Evolutionary conservation across 2,329 filamentous ascomycete genomes (phyloP).

Genomic region (Penicillium frequentans): DNA sequence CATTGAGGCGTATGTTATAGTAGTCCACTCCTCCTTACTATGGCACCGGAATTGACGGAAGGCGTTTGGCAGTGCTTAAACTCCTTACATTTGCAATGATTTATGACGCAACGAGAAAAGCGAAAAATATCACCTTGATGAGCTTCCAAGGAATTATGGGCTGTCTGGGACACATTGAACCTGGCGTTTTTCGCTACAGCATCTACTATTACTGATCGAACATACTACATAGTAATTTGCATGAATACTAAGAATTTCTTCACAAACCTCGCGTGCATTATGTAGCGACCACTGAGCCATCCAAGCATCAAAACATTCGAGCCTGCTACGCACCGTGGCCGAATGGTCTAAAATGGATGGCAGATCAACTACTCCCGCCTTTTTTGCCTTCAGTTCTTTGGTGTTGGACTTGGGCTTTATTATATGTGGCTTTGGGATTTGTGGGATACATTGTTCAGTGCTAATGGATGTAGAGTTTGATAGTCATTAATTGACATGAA

Average conservation of each 20-base stretch:
- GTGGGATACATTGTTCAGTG: background rate
- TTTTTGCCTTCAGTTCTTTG: constrained; percentile 14
- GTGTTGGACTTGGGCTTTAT: constrained; percentile 4
- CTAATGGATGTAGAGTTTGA: background rate
- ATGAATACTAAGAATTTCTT: background rate
- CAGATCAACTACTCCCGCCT: constrained; percentile 33
- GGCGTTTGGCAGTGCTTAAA: background rate
- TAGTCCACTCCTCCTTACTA: background rate
- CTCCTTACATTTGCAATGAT: constrained; percentile 1
- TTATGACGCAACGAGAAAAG: constrained; percentile 15
- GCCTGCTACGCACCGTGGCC: constrained; percentile 31
- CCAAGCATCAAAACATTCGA: constrained; percentile 39
- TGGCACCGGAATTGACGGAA: background rate
- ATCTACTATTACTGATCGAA: background rate
- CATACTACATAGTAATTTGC: background rate
- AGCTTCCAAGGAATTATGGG: constrained; percentile 13
- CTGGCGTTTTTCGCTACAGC: constrained; percentile 1
- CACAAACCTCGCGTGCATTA: background rate
- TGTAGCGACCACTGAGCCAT: constrained; percentile 23
- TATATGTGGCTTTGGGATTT: constrained; percentile 1
- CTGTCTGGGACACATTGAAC: background rate
- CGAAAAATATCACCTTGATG: background rate
- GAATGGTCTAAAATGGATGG: constrained; percentile 53
- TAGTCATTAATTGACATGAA: background rate
- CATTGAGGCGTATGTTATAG: background rate